A percentile compares a stretch with the other conserved stretches of the same genome.
Conservation (phyloP, 176 grass and related monocot species). For the Olyra latifolia region DNA sequence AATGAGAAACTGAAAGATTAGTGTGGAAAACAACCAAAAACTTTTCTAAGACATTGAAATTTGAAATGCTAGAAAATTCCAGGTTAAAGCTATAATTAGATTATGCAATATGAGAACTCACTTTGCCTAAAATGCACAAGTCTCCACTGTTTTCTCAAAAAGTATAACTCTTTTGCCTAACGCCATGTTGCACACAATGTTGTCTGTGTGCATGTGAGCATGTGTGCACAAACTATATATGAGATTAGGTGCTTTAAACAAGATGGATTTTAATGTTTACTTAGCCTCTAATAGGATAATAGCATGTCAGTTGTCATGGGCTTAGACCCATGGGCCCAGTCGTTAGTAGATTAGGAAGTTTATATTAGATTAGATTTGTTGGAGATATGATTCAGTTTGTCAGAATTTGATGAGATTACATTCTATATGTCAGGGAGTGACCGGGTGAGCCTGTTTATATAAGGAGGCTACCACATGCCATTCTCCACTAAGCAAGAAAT, state of each 20-base stretch:
- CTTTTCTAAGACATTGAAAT: background rate
- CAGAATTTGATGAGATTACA: too few species aligned
- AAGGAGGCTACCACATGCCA: too few species aligned
- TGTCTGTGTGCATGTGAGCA: background rate
- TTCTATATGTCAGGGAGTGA: too few species aligned
- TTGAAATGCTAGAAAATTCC: background rate
- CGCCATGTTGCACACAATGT: background rate
- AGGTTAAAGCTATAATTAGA: background rate
- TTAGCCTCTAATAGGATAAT: constrained; percentile 21
- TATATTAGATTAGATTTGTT: too few species aligned
- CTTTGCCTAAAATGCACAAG: background rate
- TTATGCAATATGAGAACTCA: background rate
- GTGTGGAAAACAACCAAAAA: background rate
- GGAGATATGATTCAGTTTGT: too few species aligned
- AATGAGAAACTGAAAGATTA: background rate
- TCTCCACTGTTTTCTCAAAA: background rate
- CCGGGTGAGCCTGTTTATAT: too few species aligned
- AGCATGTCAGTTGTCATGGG: background rate
- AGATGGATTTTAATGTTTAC: background rate
- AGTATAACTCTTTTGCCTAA: background rate
- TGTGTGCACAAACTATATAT: background rate
- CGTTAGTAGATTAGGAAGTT: too few species aligned
- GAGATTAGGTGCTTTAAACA: background rate
- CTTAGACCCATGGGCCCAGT: too few species aligned
- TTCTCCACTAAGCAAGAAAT: too few species aligned